Evolutionary conservation across 2,329 filamentous ascomycete species (phyloP).

Genomic region (Colletotrichum sp.): DNA sequence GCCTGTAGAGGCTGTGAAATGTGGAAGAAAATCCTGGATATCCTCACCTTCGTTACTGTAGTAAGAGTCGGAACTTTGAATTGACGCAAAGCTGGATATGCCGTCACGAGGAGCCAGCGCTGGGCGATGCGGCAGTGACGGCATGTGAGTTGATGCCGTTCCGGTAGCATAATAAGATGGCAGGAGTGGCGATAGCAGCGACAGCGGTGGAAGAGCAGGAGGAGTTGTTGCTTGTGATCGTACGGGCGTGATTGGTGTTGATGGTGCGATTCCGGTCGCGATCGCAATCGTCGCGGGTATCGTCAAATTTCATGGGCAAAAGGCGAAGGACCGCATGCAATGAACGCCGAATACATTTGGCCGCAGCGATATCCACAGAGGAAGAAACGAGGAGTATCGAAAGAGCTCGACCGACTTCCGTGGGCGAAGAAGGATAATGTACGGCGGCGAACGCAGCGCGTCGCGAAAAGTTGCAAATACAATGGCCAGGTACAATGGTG

Average conservation of each 20-base stretch:
- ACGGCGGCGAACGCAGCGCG: neutral
- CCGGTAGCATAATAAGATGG: slow-evolving; percentile 37
- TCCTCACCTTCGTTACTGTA: slow-evolving; percentile 66
- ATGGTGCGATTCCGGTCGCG: neutral
- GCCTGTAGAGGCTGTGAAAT: neutral
- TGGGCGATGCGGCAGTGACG: slow-evolving; percentile 34
- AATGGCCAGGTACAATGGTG: neutral
- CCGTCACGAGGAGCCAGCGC: slow-evolving; percentile 40
- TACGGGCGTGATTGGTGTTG: neutral
- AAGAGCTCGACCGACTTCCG: neutral
- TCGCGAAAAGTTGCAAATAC: neutral
- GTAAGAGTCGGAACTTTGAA: slow-evolving; percentile 41
- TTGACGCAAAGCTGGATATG: slow-evolving; percentile 31
- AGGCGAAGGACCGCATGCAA: neutral
- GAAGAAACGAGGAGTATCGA: neutral
- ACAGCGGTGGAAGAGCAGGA: neutral
- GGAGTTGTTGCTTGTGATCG: neutral
- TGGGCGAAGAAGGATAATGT: neutral
- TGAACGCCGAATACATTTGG: slow-evolving; percentile 1
- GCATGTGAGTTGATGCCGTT: slow-evolving; percentile 36
- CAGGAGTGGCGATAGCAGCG: neutral
- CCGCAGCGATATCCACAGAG: neutral
- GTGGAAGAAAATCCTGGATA: neutral
- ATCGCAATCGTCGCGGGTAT: neutral
- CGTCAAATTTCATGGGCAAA: neutral